These are phyloP conservation scores for Nannochloris sp. DNA, from an alignment of 139 green algal species.

Conservation along the genomic window DNA sequence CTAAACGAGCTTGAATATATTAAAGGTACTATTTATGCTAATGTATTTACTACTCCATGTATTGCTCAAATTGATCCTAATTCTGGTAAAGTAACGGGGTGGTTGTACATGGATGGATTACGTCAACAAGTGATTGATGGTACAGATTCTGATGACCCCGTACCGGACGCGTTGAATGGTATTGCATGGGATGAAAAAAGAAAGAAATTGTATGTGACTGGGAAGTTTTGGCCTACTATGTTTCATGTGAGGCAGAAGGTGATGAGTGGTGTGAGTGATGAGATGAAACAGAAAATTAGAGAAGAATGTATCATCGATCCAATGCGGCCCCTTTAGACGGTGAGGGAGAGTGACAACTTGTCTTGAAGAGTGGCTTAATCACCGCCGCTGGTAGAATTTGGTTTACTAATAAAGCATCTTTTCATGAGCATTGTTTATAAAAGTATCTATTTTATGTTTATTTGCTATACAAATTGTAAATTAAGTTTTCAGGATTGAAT, in stretches of 20 bases:
- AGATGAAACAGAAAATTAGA: no score
- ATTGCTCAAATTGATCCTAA: conserved; percentile 67
- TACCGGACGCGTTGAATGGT: conserved; percentile 76
- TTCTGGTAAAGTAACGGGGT: conserved; percentile 51
- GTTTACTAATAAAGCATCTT: no score
- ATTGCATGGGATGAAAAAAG: conserved; percentile 66
- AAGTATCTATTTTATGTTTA: no score
- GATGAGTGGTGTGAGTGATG: neutral
- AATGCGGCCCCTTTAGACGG: no score
- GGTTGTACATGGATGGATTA: conserved; percentile 48
- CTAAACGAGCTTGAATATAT: conserved; percentile 73
- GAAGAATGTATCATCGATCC: no score
- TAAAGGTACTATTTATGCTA: conserved; percentile 70
- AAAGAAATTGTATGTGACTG: conserved; percentile 73
- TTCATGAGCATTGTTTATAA: no score
- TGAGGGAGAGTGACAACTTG: no score
- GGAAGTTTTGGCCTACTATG: conserved; percentile 68
- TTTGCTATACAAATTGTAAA: no score
- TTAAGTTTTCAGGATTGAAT: no score
- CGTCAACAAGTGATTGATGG: conserved; percentile 23
- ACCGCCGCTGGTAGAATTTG: no score
- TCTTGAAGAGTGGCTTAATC: no score
- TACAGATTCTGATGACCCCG: conserved; percentile 6
- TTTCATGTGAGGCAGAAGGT: neutral
- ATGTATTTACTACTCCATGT: conserved; percentile 80